Evolutionary conservation across 345 rosid genomes (phyloP).

Genomic region (Salix arbutifolia): DNA sequence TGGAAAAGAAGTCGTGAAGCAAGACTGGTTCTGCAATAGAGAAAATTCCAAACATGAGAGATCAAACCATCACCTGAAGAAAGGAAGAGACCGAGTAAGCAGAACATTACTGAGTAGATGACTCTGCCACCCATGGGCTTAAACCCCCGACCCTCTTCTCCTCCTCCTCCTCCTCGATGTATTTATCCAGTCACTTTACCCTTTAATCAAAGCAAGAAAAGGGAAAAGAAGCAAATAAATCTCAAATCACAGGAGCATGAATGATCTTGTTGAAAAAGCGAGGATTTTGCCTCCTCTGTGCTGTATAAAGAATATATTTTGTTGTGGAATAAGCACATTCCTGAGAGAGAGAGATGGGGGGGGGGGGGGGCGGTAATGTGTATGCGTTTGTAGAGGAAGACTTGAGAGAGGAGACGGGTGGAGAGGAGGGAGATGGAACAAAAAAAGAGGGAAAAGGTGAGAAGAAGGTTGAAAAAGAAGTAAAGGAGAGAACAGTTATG

Average conservation of each 20-base stretch:
- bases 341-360: background rate
- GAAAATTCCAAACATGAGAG: background rate
- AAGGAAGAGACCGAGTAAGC: slow-evolving; percentile 19
- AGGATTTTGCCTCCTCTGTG: slow-evolving; percentile 12
- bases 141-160: background rate
- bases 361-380: background rate
- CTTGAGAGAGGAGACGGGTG: slow-evolving; percentile 5
- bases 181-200: background rate
- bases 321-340: slow-evolving; percentile 1
- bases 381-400: background rate
- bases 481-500: slow-evolving; percentile 23
- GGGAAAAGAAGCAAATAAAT: slow-evolving; percentile 8
- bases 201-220: slow-evolving; percentile 1
- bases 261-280: slow-evolving; percentile 13
- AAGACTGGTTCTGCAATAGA: background rate
- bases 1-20: background rate
- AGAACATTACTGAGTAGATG: slow-evolving; percentile 12
- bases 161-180: background rate
- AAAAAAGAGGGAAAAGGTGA: slow-evolving; percentile 31
- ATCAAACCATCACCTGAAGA: slow-evolving; percentile 32
- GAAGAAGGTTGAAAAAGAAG: slow-evolving; percentile 25
- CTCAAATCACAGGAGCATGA: slow-evolving; percentile 15
- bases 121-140: slow-evolving; percentile 25
- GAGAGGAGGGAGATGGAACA: slow-evolving; percentile 11
- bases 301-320: background rate